Conservation (phyloP, 805 yeast genomes). For the Lipomyces anomalus region DNA sequence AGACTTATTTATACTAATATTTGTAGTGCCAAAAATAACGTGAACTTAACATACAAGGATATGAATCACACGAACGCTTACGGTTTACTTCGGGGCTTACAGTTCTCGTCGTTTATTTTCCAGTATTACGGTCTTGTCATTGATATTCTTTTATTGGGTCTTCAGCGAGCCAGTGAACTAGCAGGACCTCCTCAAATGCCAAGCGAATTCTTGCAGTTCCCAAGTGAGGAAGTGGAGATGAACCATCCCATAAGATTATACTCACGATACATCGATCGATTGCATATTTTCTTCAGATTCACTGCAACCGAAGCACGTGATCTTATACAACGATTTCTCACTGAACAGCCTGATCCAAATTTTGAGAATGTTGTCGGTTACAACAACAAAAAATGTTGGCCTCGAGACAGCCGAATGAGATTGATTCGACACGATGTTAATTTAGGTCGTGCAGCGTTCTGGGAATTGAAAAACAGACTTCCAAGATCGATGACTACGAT, state of each 20-base stretch:
- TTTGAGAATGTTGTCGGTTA: slow-evolving; percentile 81
- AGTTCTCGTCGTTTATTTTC: slow-evolving; percentile 80
- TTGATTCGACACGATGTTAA: slow-evolving; percentile 86
- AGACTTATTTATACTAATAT: neutral
- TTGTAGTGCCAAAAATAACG: slow-evolving; percentile 72
- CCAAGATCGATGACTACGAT: slow-evolving; percentile 70
- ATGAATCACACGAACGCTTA: slow-evolving; percentile 89
- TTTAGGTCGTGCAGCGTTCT: slow-evolving; percentile 82
- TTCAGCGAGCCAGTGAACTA: slow-evolving; percentile 77
- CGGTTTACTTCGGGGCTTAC: slow-evolving; percentile 84
- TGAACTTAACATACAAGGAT: slow-evolving; percentile 77
- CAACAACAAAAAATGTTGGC: slow-evolving; percentile 91
- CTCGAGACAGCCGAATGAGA: slow-evolving; percentile 84
- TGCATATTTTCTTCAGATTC: slow-evolving; percentile 75
- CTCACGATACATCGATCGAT: slow-evolving; percentile 74
- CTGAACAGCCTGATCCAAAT: slow-evolving; percentile 89
- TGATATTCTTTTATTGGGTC: slow-evolving; percentile 77
- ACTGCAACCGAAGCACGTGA: slow-evolving; percentile 67
- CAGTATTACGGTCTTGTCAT: slow-evolving; percentile 85
- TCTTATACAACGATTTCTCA: slow-evolving; percentile 64
- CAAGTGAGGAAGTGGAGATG: slow-evolving; percentile 51
- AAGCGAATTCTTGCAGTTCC: slow-evolving; percentile 71
- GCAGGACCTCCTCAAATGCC: slow-evolving; percentile 70
- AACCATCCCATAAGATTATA: slow-evolving; percentile 75
- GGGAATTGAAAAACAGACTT: slow-evolving; percentile 79